Base-by-base conservation (phyloP, 2,329 filamentous ascomycete genomes). In the Verticillium dahliae region DNA sequence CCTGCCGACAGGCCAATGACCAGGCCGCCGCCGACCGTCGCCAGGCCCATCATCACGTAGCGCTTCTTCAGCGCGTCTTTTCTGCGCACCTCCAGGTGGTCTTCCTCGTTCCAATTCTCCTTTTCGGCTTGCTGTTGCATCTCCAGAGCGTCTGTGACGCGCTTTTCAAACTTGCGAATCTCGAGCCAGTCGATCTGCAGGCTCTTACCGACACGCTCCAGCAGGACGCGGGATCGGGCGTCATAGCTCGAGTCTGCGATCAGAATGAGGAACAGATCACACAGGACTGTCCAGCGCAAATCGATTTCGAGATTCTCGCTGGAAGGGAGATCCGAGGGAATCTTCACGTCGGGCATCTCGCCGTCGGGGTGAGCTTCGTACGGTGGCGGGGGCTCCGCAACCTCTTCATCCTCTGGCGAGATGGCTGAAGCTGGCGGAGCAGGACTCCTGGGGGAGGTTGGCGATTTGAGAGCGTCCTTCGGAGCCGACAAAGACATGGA, bases 71-170 rank as follows among this genome's bases (percentile, higher is more conserved):
- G 80, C 1, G 91, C 91, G 70, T 86, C 78, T 73, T 97, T 97
- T 59, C 91, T 85, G 56, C 95, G 86, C 62, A 81, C 85, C 73
- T 97, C 92, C 82, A 98, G 92, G 72, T 98, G 92, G 66, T 96
- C 91, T 11, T 95, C 89, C 73, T 99, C 95, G 67, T 97, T 96
- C 95, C 95, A 99, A 65, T 94, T 97, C 76, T 99, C 95, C 70
- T 94, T 96, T 65, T 92, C 90, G 6, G 92, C 91, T 56, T 90
- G 88, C 74, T 98, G 92, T 75, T 98, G 94, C 92, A 99, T 97
- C 75, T 99, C 95, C 27, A 99, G 80, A 1, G 95, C 92, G 75
- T 99, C 95, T 7, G 95, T 97, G 6, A 99, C 92, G 60, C 92
- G 89, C 77, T 97, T 98, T 76, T 99, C 95, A 70, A 99, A 99